Base-by-base conservation (phyloP, 192 early-diverging fungal species). In the Coemansia sp. region DNA sequence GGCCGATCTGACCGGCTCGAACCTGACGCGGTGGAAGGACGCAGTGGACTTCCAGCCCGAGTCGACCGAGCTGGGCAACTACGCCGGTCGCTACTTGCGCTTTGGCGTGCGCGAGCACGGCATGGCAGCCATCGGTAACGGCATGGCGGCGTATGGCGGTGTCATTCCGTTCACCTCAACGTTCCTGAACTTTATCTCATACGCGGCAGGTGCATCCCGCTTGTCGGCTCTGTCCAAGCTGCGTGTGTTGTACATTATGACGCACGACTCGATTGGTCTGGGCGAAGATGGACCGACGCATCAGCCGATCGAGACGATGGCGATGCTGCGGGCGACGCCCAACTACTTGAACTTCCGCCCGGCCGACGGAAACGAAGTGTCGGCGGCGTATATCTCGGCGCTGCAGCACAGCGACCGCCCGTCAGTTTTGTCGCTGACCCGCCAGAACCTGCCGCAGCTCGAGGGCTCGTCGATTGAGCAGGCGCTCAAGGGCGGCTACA, bases 271-370 rank as follows among this genome's bases (percentile, higher is more conserved):
- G 39, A 95, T 99, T 62, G 97, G 95, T 68, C 87, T 94, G 31
- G 97, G 97, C 67, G 97, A 99, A 76, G 97, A 99, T 83, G 97
- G 97, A 5, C 97, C 95, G 29, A 99, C 97, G 54, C 97, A 99
- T 83, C 97, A 99, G 80, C 95, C 97, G 12, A 91, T 97, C 45
- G 97, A 99, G 78, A 97, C 95, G 10, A 70, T 97, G 60, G 90
- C 94, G 47, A 82, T 87, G 72, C 76, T 92, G 50, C 91, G 97
- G 55, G 94, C 94, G 6, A 87, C 91, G 39, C 97, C 97, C 65
- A 94, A 97, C 84, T 84, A 90, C 63, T 69, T 92, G 49, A 87
- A 87, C 62, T 83, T 95, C 75, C 89, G 95, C 65, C 95, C 95
- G 27, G 95, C 95, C 56, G 95, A 97, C 66, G 94, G 94, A 59